Base-by-base conservation (phyloP, 306 rosid species). In the Gastrolobium bilobum region DNA sequence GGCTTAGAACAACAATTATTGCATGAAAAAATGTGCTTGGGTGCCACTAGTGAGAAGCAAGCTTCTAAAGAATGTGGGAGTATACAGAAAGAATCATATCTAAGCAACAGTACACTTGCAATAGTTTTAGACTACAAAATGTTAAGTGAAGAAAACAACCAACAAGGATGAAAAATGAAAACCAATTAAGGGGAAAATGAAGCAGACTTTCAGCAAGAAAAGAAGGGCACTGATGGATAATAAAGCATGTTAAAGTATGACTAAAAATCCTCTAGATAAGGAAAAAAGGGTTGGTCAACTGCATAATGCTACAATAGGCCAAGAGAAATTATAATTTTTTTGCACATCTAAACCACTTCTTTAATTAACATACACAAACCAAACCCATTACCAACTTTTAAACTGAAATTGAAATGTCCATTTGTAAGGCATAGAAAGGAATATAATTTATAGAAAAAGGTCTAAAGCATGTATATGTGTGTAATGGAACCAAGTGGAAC, bases 401-500 rank as follows among this genome's bases (percentile, higher is more conserved):
- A 15, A 37, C 67, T 52, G 31, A 40, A 79, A 71, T 46, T 20
- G 57, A 48, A 65, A 64, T 64, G 58, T 65, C 42, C 80, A 52
- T 54, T 48, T 43, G 57, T 14, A 61, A 61, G 64, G 57, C 75
- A 62, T 10, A 4, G 33, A 68, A 81, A 57, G 43, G 7, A 65
- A 37, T 40, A 29, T 15, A 61, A 30, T 10, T 69, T 9, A 54
- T 43, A 69, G 14, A 20, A 68, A 81, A 59, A 40, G 7, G 2
- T 59, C 8, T 5, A 51, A 57, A 63, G 63, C 44, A 29, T 71
- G 30, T 62, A 7, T 11, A 8, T 39, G 39, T 15, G 69, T 51
- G 42, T 3, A 62, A 56, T 54, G 48, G 77, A 82, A 73, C 83
- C 9, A 66, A 72, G 65, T 30, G 76, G 71, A 72, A 62, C 75